Evolutionary conservation across 2,329 filamentous ascomycete genomes (phyloP), one percentile per base, ranked within the genome.

Genomic region (Curvularia hawaiiensis): DNA sequence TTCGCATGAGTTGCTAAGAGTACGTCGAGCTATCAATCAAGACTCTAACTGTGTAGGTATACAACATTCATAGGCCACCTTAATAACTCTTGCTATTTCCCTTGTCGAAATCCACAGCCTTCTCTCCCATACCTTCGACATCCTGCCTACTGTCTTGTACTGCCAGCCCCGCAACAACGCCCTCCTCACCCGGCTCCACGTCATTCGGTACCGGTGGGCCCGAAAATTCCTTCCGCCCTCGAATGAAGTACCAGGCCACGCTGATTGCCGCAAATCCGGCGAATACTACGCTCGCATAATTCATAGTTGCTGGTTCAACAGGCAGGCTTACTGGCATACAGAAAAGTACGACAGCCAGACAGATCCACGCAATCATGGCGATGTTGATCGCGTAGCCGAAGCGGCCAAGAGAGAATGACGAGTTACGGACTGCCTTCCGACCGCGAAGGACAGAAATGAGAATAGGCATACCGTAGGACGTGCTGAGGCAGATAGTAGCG

Each of bases 401-500:
- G 45, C 77, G 82, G 4, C 90, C 90, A 0, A 93, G 83, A 0
- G 88, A 88, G 71, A 84, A 93, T 0, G 84, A 82, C 0, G 88
- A 90, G 64, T 87, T 77, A 50, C 81, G 80, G n/a, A 92, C 84
- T 35, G 85, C 82, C 51, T 84, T 81, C n/a, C 90, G 84, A 10
- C 87, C 83, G 16, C 88, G 84, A 1, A 92, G 65, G 3, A 93
- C 77, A 11, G 83, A 89, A 56, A 93, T 87, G 11, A 92, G 77
- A 53, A 93, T 91, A 0, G 90, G 90, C 16, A 92, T 82, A 14
- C 88, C 89, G 73, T 93, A 93, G 0, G 88, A 91, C 4, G 87
- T 86, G 0, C 86, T 89, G 0, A 93, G 83, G 63, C 89, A 92
- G 71, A 93, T 92, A 4, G 90, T 92, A 1, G 90, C 90, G 1